Evolutionary conservation across 1,139 yeast genomes (phyloP).

Genomic region (Yamadazyma friedrichii): DNA sequence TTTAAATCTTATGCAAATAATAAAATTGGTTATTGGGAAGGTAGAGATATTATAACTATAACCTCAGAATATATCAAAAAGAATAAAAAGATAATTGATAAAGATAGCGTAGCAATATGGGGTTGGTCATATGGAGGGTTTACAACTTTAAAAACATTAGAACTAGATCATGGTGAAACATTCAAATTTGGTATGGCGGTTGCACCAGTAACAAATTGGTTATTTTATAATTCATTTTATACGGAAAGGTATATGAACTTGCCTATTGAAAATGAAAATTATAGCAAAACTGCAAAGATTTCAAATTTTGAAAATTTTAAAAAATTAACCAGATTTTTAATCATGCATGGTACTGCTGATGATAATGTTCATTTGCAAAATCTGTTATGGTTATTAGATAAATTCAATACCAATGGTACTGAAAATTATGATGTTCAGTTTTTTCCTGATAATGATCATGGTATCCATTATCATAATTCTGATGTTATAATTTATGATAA

Average conservation of each 20-base stretch:
- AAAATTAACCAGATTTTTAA: slow-evolving; percentile 56
- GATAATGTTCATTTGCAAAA: slow-evolving; percentile 96
- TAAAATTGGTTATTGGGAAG: slow-evolving; percentile 83
- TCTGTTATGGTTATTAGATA: slow-evolving; percentile 71
- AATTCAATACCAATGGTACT: slow-evolving; percentile 56
- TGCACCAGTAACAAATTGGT: slow-evolving; percentile 83
- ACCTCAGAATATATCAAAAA: slow-evolving; percentile 58
- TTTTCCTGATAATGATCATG: slow-evolving; percentile 93
- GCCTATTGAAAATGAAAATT: slow-evolving; percentile 55
- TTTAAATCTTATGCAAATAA: slow-evolving; percentile 66
- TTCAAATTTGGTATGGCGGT: slow-evolving; percentile 78
- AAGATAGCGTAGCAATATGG: slow-evolving; percentile 76
- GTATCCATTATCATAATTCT: slow-evolving; percentile 78
- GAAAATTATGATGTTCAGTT: slow-evolving; percentile 88
- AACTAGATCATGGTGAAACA: slow-evolving; percentile 56
- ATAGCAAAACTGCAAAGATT: slow-evolving; percentile 45
- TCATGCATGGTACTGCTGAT: slow-evolving; percentile 96
- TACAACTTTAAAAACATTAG: slow-evolving; percentile 69
- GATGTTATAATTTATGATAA: slow-evolving; percentile 72
- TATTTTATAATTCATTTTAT: slow-evolving; percentile 69
- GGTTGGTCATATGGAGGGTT: slow-evolving; percentile 89
- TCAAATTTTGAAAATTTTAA: slow-evolving; percentile 49
- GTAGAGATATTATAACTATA: slow-evolving; percentile 72
- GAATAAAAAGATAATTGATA: slow-evolving; percentile 55
- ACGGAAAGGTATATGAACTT: slow-evolving; percentile 88